Percentiles rank a stretch among this genome's conserved stretches.
Evolutionary conservation across 257 asterid genomes (phyloP).

Genomic region (Cordia subcordata): DNA sequence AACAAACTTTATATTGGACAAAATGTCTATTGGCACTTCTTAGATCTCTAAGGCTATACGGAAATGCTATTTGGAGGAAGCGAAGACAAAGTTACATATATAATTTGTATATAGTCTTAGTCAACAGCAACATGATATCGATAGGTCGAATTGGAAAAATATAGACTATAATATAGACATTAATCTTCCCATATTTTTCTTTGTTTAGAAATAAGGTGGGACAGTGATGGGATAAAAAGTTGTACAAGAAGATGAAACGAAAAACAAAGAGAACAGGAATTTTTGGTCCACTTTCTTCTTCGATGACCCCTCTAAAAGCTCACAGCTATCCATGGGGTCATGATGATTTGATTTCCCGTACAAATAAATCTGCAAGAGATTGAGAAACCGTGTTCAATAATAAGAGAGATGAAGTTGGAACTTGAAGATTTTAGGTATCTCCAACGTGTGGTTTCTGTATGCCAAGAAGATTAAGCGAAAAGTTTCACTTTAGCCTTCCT

Average conservation of each 20-base stretch:
- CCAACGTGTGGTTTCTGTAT: conserved; percentile 10
- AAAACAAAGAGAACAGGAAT: neutral
- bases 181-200: neutral
- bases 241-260: neutral
- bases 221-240: neutral
- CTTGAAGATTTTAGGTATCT: conserved; percentile 21
- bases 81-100: no score
- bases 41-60: no score
- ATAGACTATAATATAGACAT: no score
- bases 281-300: neutral
- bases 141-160: no score
- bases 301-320: conserved; percentile 7
- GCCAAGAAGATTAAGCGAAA: conserved; percentile 6
- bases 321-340: conserved; percentile 29
- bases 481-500: conserved; percentile 8
- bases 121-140: no score
- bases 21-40: no score
- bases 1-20: no score
- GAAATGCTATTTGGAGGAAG: no score
- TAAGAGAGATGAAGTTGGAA: neutral
- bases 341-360: conserved; percentile 21
- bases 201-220: neutral
- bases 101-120: no score
- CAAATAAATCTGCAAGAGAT: conserved; percentile 11
- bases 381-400: conserved; percentile 2